Base-by-base conservation (phyloP, 2,329 filamentous ascomycete genomes). In the Nemania abortiva region DNA sequence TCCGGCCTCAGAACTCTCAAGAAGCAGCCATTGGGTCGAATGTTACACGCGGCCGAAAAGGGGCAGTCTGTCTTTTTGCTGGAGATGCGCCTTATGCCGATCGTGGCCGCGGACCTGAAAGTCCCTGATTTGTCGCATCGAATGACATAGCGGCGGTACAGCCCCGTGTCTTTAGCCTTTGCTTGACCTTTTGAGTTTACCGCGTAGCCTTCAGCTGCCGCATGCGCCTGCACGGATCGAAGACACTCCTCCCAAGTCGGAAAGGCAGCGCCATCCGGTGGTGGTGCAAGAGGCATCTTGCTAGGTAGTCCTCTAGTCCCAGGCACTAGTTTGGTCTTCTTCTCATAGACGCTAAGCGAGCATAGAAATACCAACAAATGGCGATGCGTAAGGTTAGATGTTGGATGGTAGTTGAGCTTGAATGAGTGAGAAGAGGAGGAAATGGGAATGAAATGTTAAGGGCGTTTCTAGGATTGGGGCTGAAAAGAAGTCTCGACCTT, bases 51-150 rank as follows among this genome's bases (percentile, higher is more conserved):
- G 49, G 71, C 73, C 20, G 72, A 70, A 66, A 77, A 77, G 31
- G 74, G 75, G 57, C 75, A 77, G 60, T 73, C 74, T 27, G 75
- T 77, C 63, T 76, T 76, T 68, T 77, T 77, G 63, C 65, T 74
- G 6, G 72, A 70, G 13, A 69, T 72, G 47, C 73, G 74, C 20
- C 73, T 72, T 29, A 70, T 50, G 22, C 73, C 73, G n/a, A 75
- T 65, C 39, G 70, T 70, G 11, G 74, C 74, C 47, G 73, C 70
- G 1, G 74, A 75, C 37, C 74, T 72, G 63, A 76, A 77, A 39
- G 60, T 70, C 0, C 75, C 75, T 1, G 74, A 76, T 45, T 74
- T 76, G 59, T 74, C 75, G 61, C 75, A 77, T 34, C 73, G 70
- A 49, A 77, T 74, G 27, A 73, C 56, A 59, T 75, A 75, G 58